Base-by-base conservation (phyloP, 208 protist species). In the Giardia duodenalis region DNA sequence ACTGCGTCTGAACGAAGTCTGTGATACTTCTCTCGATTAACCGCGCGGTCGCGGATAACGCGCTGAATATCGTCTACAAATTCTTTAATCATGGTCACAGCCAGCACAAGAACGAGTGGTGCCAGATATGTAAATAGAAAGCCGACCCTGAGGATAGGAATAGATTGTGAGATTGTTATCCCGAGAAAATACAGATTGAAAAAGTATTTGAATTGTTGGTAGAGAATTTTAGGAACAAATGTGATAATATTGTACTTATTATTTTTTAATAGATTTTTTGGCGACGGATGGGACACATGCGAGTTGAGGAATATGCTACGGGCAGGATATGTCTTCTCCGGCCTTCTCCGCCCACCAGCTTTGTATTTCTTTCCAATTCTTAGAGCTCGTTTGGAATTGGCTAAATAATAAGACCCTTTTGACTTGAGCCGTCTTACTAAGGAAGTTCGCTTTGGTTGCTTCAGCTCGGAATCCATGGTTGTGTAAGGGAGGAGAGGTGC, bases 81-180 rank as follows among this genome's bases (percentile, higher is more conserved):
- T 92, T 98, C 97, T 94, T 98, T 98, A n/a, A 96, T 76, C 43
- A 98, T 93, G 0, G 97, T 97, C 2, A 98, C 93, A 42, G 93
- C 92, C 42, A 98, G 94, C 30, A 98, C 97, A 92, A 98, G 94
- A 10, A 95, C 94, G 0, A 98, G 94, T 47, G 97, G 97, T 10
- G 97, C 96, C 76, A 98, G 95, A 94, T 98, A 98, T 0, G 97
- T 98, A 93, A 98, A 97, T 91, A 98, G 87, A 93, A 98, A 98
- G 30, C 97, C 97, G 39, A 95, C 95, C 93, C 96, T 88, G 3
- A 96, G 92, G 0, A 87, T 88, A 45, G 96, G 95, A 86, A 96
- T 95, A 87, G 96, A 93, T 92, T 96, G 94, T 42, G 94, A 95
- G 39, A 96, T 44, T 2, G 96, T 95, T 42, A 96, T 95, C 0